phyloP scores from a whole-genome alignment of 1,284 basidiomycete species.

The Tylopilus sp. region DNA sequence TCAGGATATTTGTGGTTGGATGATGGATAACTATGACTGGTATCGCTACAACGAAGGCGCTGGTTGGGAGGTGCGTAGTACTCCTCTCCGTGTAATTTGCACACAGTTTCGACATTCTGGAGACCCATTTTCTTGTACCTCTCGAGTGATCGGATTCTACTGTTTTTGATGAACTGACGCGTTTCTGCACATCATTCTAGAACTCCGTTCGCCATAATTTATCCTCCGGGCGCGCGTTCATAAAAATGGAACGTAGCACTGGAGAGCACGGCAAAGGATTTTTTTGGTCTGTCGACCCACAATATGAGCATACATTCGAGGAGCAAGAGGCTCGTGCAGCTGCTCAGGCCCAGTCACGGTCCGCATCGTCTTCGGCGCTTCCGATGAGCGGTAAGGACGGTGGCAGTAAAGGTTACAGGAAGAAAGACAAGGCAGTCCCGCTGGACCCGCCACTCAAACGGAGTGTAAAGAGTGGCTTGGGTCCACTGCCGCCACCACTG shows the following conservation, averaged over 20 bases:
- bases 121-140: neutral
- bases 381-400: conserved; percentile 32
- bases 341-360: conserved; percentile 23
- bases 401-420: conserved; percentile 35
- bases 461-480: conserved; percentile 55
- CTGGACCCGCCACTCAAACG: conserved; percentile 61
- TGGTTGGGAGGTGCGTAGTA: conserved; percentile 75
- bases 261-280: conserved; percentile 86
- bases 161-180: conserved; percentile 18
- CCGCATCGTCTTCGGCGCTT: conserved; percentile 10
- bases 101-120: neutral
- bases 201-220: conserved; percentile 91
- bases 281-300: conserved; percentile 82
- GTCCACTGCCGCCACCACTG: conserved; percentile 59
- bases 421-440: conserved; percentile 48
- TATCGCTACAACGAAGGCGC: conserved; percentile 76
- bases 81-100: neutral
- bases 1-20: conserved; percentile 90
- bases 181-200: conserved; percentile 37
- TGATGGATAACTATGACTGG: conserved; percentile 83
- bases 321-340: conserved; percentile 60
- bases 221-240: conserved; percentile 82
- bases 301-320: conserved; percentile 59
- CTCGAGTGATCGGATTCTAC: neutral
- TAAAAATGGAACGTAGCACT: conserved; percentile 77